These are phyloP conservation scores for Cylindrodendrum hubeiense DNA, from an alignment of 2,329 filamentous ascomycete genomes.

Conservation along the genomic window DNA sequence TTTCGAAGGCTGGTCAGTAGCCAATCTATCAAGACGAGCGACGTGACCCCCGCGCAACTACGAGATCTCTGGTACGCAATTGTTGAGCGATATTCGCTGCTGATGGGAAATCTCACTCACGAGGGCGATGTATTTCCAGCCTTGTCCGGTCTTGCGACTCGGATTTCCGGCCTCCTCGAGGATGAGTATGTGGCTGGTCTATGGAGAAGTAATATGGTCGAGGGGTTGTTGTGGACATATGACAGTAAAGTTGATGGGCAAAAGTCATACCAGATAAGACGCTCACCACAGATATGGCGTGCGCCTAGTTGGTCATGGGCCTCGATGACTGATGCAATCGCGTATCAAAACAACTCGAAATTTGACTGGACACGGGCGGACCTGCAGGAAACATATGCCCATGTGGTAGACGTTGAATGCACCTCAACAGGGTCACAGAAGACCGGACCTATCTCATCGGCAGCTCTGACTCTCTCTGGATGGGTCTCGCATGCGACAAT, in stretches of 20 bases:
- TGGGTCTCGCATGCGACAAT: constrained; percentile 3
- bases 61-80: constrained; percentile 27
- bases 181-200: constrained; percentile 23
- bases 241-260: neutral
- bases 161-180: constrained; percentile 15
- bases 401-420: constrained; percentile 6
- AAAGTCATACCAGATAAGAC: neutral
- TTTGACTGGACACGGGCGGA: neutral
- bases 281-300: constrained; percentile 6
- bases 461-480: constrained; percentile 19
- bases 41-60: constrained; percentile 20
- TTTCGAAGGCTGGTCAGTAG: constrained; percentile 20
- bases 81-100: constrained; percentile 15
- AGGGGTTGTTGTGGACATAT: constrained; percentile 21
- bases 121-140: constrained; percentile 29
- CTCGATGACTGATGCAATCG: constrained; percentile 13
- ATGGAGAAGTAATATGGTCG: constrained; percentile 19
- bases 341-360: constrained; percentile 10
- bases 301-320: constrained; percentile 32
- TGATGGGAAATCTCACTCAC: constrained; percentile 27
- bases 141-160: constrained; percentile 24
- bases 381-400: constrained; percentile 14
- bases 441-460: constrained; percentile 9
- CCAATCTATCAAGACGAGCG: constrained; percentile 23
- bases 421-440: neutral